Conservation (phyloP, 345 rosid genomes). For the Rhodamnia argentea region DNA sequence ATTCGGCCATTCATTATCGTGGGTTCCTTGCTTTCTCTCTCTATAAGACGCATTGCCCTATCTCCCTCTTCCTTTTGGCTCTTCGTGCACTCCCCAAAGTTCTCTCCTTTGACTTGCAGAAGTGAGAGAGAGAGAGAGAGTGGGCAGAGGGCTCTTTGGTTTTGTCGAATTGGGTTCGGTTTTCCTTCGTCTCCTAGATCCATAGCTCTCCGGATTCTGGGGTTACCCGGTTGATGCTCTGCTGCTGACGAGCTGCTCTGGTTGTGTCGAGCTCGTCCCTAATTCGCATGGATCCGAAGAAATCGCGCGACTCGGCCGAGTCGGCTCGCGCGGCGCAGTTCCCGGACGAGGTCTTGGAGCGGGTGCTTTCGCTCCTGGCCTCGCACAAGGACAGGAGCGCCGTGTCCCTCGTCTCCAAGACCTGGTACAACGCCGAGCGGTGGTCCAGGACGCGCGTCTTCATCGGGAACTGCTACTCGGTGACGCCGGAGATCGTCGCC, state of each 20-base stretch:
- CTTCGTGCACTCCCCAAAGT: not conserved
- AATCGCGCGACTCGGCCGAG: conserved; percentile 9
- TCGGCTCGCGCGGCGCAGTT: conserved; percentile 18
- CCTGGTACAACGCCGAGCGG: conserved; percentile 58
- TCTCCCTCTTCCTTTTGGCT: not conserved
- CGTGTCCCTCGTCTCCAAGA: conserved; percentile 48
- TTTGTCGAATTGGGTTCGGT: not conserved
- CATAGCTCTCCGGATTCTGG: too few species aligned
- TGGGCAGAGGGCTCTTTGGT: not conserved
- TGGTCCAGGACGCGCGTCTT: conserved; percentile 52
- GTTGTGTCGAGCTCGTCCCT: not conserved
- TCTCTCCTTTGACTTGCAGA: not conserved
- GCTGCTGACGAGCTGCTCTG: not conserved
- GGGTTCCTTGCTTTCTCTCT: not conserved
- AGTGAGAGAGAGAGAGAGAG: not conserved
- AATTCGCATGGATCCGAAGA: conserved; percentile 17
- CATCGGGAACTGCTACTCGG: conserved; percentile 71
- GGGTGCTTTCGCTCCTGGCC: conserved; percentile 29
- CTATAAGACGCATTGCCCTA: not conserved
- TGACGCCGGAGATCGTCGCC: conserved; percentile 44
- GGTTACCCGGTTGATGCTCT: not conserved
- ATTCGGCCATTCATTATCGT: not conserved
- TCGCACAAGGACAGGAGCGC: conserved; percentile 52
- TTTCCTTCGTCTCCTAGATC: not conserved
- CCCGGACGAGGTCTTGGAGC: conserved; percentile 61